These are phyloP conservation scores for Alopecurus myosuroides DNA, from an alignment of 176 grass and related monocot species.

Conservation along the genomic window DNA sequence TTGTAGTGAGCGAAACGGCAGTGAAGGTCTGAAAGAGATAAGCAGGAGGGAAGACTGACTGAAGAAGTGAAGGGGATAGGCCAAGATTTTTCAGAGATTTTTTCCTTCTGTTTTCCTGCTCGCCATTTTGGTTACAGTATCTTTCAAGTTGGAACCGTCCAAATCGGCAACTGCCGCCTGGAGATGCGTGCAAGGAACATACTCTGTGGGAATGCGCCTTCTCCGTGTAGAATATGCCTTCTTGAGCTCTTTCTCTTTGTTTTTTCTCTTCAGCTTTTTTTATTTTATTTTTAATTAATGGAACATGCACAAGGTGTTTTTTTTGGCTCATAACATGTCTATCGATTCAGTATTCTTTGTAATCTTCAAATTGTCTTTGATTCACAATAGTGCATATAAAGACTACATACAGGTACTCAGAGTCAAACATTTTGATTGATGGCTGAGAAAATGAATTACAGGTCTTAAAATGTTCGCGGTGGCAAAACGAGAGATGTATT, in stretches of 20 bases:
- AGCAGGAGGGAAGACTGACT: constrained; percentile 9
- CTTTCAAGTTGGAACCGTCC: not conserved
- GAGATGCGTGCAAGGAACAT: constrained; percentile 13
- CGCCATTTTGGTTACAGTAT: not conserved
- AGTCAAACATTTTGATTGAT: not conserved
- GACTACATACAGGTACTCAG: not conserved
- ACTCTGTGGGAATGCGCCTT: not conserved
- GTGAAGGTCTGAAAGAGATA: constrained; percentile 26
- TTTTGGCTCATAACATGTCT: not conserved
- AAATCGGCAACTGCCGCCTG: not conserved
- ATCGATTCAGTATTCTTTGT: not conserved
- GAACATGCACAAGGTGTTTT: not conserved
- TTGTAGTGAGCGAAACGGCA: not conserved
- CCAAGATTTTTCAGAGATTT: not conserved
- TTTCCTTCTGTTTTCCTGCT: not conserved
- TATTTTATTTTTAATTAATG: not conserved
- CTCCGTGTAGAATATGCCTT: not conserved
- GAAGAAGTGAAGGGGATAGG: constrained; percentile 21
- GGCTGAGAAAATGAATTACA: too few relatives aligned
- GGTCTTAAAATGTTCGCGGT: too few relatives aligned
- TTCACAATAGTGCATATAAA: not conserved
- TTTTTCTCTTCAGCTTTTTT: too few relatives aligned
- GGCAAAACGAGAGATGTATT: too few relatives aligned
- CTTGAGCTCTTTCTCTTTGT: not conserved
- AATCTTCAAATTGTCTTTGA: not conserved